Percentiles rank a stretch among this genome's conserved stretches.
These are phyloP conservation scores for Cyclotella atomus DNA, from an alignment of 108 stramenopile species.

Conservation along the genomic window DNA sequence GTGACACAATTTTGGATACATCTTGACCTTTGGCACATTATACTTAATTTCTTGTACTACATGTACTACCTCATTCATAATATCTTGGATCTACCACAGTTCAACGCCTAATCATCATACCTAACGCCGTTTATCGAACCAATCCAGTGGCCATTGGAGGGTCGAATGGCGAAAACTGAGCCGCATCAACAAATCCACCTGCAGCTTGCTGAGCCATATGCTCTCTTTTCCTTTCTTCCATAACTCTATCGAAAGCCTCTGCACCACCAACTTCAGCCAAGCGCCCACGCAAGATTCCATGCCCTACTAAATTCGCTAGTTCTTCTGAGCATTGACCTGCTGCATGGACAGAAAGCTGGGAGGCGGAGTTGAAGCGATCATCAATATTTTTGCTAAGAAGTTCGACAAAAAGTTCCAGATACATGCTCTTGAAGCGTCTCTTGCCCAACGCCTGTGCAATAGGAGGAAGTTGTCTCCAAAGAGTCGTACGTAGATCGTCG, in stretches of 20 bases:
- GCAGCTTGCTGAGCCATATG: constrained; percentile 14
- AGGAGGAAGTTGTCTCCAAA: constrained; percentile 79
- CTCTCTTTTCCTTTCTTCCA: constrained; percentile 63
- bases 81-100: no score
- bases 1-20: no score
- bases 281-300: constrained; percentile 76
- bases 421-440: constrained; percentile 77
- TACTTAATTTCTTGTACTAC: no score
- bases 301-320: constrained; percentile 73
- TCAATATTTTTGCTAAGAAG: constrained; percentile 74
- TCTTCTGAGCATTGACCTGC: constrained; percentile 85
- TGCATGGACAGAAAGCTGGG: constrained; percentile 83
- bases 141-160: constrained; percentile 11
- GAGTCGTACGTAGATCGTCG: constrained; percentile 80
- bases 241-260: constrained; percentile 67
- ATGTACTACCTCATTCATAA: no score
- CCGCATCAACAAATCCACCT: constrained; percentile 15
- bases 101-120: no score
- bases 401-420: constrained; percentile 81
- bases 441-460: constrained; percentile 84
- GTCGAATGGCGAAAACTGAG: constrained; percentile 16
- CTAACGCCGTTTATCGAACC: constrained; percentile 1
- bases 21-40: no score
- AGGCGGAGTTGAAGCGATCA: constrained; percentile 56
- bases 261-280: constrained; percentile 71